Evolutionary conservation across 805 yeast genomes (phyloP).

Genomic region (Metschnikowia picachoensis): DNA sequence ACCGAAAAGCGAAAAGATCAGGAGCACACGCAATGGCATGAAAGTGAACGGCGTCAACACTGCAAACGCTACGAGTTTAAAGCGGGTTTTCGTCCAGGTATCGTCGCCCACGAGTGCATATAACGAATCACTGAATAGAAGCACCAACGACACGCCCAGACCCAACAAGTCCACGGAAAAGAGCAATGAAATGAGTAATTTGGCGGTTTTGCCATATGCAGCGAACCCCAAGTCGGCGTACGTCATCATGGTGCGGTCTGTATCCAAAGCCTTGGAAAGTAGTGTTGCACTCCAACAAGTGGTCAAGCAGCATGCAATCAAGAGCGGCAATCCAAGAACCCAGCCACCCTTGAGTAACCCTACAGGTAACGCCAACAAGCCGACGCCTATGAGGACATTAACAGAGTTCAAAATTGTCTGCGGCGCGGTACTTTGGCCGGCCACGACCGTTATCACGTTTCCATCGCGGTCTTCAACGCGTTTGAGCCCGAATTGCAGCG

Average conservation of each 20-base stretch:
- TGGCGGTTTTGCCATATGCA: conserved; percentile 48
- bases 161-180: conserved; percentile 78
- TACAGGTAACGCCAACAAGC: conserved; percentile 61
- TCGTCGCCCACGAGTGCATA: conserved; percentile 34
- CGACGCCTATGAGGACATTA: conserved; percentile 66
- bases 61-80: conserved; percentile 65
- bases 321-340: conserved; percentile 57
- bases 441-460: conserved; percentile 61
- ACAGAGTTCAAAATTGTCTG: conserved; percentile 67
- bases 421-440: conserved; percentile 77
- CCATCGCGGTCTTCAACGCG: conserved; percentile 72
- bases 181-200: conserved; percentile 65
- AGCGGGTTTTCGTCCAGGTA: conserved; percentile 41
- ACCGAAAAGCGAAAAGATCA: conserved; percentile 67
- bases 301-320: conserved; percentile 56
- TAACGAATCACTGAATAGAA: conserved; percentile 81
- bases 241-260: conserved; percentile 28
- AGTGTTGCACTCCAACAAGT: conserved; percentile 78
- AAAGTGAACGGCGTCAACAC: conserved; percentile 79
- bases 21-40: conserved; percentile 68
- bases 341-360: conserved; percentile 65
- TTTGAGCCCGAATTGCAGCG: conserved; percentile 52
- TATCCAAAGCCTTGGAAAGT: conserved; percentile 32
- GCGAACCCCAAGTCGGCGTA: conserved; percentile 30
- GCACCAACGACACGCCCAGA: conserved; percentile 75